Evolutionary conservation across 1,139 yeast species (phyloP).

Genomic region (Yamadazyma diddensiae): DNA sequence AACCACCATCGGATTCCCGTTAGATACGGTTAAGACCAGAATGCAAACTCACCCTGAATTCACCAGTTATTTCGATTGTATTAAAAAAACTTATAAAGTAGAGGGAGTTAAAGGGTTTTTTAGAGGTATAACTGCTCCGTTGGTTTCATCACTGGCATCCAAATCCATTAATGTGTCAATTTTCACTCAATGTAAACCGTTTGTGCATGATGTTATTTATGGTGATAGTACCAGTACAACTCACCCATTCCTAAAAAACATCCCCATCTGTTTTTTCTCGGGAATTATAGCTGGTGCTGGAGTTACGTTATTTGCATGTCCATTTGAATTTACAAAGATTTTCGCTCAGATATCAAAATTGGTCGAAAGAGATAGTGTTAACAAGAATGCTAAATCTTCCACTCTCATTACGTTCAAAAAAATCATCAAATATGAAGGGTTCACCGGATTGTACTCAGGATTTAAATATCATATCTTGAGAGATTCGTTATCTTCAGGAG

Average conservation of each 20-base stretch:
- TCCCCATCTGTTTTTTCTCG: slow-evolving; percentile 65
- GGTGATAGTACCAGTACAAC: slow-evolving; percentile 10
- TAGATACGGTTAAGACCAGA: slow-evolving; percentile 81
- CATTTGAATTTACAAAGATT: slow-evolving; percentile 81
- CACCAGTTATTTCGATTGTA: slow-evolving; percentile 56
- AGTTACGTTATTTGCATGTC: slow-evolving; percentile 71
- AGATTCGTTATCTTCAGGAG: slow-evolving; percentile 69
- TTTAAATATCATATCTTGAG: slow-evolving; percentile 62
- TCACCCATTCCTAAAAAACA: slow-evolving; percentile 48
- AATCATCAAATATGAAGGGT: slow-evolving; percentile 57
- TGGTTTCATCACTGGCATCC: slow-evolving; percentile 62
- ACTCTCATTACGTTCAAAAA: slow-evolving; percentile 44
- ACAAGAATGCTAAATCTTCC: slow-evolving; percentile 17
- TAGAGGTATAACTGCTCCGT: slow-evolving; percentile 73
- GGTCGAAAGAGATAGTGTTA: slow-evolving; percentile 25
- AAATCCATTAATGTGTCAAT: slow-evolving; percentile 66
- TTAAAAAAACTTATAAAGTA: slow-evolving; percentile 48
- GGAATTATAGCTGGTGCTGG: slow-evolving; percentile 68
- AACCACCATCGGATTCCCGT: slow-evolving; percentile 75
- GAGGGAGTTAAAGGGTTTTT: slow-evolving; percentile 76
- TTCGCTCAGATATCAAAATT: slow-evolving; percentile 69
- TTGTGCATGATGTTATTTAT: slow-evolving; percentile 31
- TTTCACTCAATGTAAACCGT: slow-evolving; percentile 58
- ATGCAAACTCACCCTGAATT: slow-evolving; percentile 74
- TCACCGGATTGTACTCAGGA: slow-evolving; percentile 69